Conservation (phyloP, 2,329 filamentous ascomycete species). For the Penicillium sp. region DNA sequence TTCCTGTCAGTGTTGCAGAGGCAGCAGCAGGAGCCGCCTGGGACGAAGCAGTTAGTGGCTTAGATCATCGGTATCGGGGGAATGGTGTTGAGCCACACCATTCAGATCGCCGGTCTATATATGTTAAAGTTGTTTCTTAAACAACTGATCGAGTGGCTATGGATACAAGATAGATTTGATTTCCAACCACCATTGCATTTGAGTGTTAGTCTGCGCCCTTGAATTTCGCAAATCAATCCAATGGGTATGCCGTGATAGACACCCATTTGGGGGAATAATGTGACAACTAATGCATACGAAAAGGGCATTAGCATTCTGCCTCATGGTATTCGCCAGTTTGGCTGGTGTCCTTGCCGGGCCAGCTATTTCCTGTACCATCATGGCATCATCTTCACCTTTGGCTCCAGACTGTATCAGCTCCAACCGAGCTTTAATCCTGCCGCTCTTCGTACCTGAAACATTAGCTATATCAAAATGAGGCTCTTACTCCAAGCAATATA, state of each 20-base stretch:
- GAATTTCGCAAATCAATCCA: not conserved
- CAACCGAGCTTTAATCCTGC: not conserved
- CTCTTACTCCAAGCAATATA: not conserved
- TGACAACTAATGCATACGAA: not conserved
- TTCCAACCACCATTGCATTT: not conserved
- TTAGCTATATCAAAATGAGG: not conserved
- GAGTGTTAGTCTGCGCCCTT: too few relatives aligned
- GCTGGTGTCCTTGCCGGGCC: not conserved
- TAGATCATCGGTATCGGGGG: not conserved
- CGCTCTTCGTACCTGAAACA: not conserved
- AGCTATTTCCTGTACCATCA: not conserved
- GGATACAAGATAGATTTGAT: not conserved
- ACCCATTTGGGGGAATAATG: too few relatives aligned
- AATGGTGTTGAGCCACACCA: not conserved
- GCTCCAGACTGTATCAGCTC: not conserved
- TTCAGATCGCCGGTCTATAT: not conserved
- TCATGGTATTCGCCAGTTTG: not conserved
- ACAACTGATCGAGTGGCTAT: too few relatives aligned
- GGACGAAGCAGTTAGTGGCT: not conserved
- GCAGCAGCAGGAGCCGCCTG: not conserved
- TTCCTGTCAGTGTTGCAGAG: not conserved
- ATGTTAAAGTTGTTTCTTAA: not conserved
- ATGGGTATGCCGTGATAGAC: not conserved
- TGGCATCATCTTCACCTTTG: not conserved
- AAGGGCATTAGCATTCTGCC: not conserved